phyloP scores from a whole-genome alignment of 306 rosid species.

The Vigna mungo region DNA sequence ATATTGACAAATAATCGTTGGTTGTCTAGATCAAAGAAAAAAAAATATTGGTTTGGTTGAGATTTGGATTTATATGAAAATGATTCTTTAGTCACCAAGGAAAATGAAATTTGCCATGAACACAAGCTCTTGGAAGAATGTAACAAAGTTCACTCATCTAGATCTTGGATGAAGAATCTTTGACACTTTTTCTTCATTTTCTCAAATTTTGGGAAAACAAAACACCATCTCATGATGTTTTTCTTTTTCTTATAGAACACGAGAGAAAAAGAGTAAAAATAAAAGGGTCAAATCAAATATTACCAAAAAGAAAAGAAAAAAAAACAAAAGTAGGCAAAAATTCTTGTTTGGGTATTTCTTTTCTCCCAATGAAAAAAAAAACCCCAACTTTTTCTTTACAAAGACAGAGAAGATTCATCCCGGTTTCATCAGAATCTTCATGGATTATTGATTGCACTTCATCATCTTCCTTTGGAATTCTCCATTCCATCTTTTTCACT shows the following conservation, averaged over 20 bases:
- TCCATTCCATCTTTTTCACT: neutral
- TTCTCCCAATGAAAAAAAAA: slow-evolving; percentile 1
- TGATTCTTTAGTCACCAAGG: too few relatives aligned
- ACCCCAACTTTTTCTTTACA: slow-evolving; percentile 45
- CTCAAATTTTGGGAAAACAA: slow-evolving; percentile 28
- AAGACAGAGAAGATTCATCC: slow-evolving; percentile 45
- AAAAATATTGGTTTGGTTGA: neutral
- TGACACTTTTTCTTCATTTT: slow-evolving; percentile 26
- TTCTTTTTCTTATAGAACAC: neutral
- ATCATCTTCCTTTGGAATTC: neutral
- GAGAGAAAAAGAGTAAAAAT: neutral
- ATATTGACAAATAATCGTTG: neutral
- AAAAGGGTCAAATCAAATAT: slow-evolving; percentile 34
- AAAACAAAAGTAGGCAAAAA: slow-evolving; percentile 46
- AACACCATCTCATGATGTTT: neutral
- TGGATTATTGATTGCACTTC: slow-evolving; percentile 24
- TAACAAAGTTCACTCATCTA: slow-evolving; percentile 16
- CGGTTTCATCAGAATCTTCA: slow-evolving; percentile 49
- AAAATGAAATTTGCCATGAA: neutral
- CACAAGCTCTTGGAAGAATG: slow-evolving; percentile 10
- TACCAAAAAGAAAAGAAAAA: neutral
- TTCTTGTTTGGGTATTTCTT: slow-evolving; percentile 39
- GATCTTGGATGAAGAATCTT: slow-evolving; percentile 29
- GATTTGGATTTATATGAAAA: neutral
- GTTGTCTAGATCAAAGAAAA: too few relatives aligned